Evolutionary conservation across 1,139 yeast species (phyloP).

Genomic region (Hyphopichia khmerensis): DNA sequence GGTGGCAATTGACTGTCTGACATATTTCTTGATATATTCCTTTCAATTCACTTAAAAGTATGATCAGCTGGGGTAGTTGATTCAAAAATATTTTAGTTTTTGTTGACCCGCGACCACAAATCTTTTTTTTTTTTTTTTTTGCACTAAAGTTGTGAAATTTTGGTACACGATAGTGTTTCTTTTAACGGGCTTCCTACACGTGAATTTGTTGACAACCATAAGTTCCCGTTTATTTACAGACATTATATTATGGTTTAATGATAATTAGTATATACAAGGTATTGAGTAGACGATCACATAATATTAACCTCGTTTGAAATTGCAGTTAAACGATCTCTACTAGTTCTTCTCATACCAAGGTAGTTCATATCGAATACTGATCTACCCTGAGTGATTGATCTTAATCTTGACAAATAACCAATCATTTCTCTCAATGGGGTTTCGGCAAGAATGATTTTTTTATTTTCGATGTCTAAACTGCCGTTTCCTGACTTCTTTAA

Average conservation of each 20-base stretch:
- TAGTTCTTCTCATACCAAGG: constrained; percentile 66
- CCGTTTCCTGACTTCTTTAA: constrained; percentile 16
- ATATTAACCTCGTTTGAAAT: constrained; percentile 20
- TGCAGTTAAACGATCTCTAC: constrained; percentile 41
- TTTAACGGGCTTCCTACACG: not conserved
- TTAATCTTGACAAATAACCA: constrained; percentile 73
- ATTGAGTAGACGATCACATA: not conserved
- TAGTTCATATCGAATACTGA: constrained; percentile 82
- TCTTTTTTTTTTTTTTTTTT: no score
- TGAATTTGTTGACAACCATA: not conserved
- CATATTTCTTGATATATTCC: not conserved
- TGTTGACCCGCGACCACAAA: not conserved
- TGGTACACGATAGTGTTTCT: not conserved
- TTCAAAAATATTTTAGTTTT: not conserved
- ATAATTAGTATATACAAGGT: not conserved
- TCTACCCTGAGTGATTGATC: constrained; percentile 88
- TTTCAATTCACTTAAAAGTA: not conserved
- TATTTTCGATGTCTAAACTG: constrained; percentile 24
- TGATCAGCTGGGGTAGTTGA: not conserved
- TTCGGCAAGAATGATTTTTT: constrained; percentile 65
- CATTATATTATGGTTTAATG: not conserved
- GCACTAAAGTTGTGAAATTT: not conserved
- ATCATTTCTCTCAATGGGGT: constrained; percentile 90
- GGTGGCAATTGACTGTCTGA: constrained; percentile 3
- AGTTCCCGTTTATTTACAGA: not conserved